A percentile compares a stretch with the other conserved stretches of the same genome.
phyloP scores from a whole-genome alignment of 306 rosid species.

The Oemleria cerasiformis region DNA sequence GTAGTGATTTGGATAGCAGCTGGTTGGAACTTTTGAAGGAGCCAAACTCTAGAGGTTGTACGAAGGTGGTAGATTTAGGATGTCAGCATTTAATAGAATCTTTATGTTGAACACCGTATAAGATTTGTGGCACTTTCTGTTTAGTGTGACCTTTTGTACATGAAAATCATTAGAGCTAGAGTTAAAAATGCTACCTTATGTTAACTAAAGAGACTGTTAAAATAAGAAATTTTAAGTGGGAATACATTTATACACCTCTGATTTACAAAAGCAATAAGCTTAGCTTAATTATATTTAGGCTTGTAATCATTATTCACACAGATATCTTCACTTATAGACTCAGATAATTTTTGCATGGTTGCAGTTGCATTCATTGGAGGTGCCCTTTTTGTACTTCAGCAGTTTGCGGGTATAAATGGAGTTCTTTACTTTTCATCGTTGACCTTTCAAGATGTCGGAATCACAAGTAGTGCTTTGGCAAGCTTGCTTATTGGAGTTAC shows the following conservation, averaged over 20 bases:
- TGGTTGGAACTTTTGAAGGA: slow-evolving; percentile 77
- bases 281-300: background rate
- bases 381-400: slow-evolving; percentile 81
- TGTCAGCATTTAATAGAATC: slow-evolving; percentile 15
- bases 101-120: slow-evolving; percentile 7
- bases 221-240: background rate
- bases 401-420: slow-evolving; percentile 86
- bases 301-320: slow-evolving; percentile 1
- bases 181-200: background rate
- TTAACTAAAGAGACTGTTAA: slow-evolving; percentile 4
- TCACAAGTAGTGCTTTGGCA: slow-evolving; percentile 64
- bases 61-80: slow-evolving; percentile 61
- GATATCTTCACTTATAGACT: slow-evolving; percentile 20
- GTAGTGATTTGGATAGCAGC: slow-evolving; percentile 65
- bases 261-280: background rate
- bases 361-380: slow-evolving; percentile 85
- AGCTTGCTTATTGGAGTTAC: slow-evolving; percentile 81
- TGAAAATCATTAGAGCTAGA: background rate
- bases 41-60: slow-evolving; percentile 92
- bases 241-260: slow-evolving; percentile 15
- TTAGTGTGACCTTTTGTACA: background rate
- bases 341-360: slow-evolving; percentile 31
- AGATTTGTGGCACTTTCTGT: background rate
- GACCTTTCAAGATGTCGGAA: slow-evolving; percentile 82
- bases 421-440: slow-evolving; percentile 87